These are phyloP conservation scores for Cyberlindnera veronae DNA, from an alignment of 805 yeast species.

Conservation along the genomic window DNA sequence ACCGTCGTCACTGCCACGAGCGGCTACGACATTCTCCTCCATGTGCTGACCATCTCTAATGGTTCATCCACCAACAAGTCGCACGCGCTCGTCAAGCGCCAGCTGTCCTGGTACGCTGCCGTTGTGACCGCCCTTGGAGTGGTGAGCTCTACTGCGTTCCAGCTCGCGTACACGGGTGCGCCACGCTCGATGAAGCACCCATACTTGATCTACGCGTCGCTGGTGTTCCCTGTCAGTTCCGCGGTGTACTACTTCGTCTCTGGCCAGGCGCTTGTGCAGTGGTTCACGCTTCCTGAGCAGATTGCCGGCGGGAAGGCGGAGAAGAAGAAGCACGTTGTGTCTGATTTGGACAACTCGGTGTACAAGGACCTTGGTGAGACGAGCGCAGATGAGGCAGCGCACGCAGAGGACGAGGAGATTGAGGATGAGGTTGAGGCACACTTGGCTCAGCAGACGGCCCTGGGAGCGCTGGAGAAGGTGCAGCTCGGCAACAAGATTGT, in stretches of 20 bases:
- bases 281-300: conserved; percentile 6
- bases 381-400: conserved; percentile 22
- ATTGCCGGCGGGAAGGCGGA: conserved; percentile 12
- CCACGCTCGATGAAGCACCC: conserved; percentile 63
- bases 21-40: conserved; percentile 22
- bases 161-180: conserved; percentile 53
- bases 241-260: conserved; percentile 14
- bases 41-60: conserved; percentile 33
- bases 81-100: conserved; percentile 20
- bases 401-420: conserved; percentile 32
- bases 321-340: conserved; percentile 32
- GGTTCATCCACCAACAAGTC: conserved; percentile 29
- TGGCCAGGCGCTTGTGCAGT: conserved; percentile 5
- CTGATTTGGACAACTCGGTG: conserved; percentile 43
- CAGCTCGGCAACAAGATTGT: conserved; percentile 38
- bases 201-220: conserved; percentile 51
- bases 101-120: conserved; percentile 23
- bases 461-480: conserved; percentile 32
- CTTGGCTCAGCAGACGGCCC: conserved; percentile 36
- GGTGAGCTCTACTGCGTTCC: conserved; percentile 48
- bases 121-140: conserved; percentile 39
- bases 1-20: conserved; percentile 35
- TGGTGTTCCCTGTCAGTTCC: conserved; percentile 24
- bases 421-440: conserved; percentile 43
- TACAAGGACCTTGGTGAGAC: conserved; percentile 39